phyloP scores from a whole-genome alignment of 177 flowering plant genomes.

The Tripterygium wilfordii region DNA sequence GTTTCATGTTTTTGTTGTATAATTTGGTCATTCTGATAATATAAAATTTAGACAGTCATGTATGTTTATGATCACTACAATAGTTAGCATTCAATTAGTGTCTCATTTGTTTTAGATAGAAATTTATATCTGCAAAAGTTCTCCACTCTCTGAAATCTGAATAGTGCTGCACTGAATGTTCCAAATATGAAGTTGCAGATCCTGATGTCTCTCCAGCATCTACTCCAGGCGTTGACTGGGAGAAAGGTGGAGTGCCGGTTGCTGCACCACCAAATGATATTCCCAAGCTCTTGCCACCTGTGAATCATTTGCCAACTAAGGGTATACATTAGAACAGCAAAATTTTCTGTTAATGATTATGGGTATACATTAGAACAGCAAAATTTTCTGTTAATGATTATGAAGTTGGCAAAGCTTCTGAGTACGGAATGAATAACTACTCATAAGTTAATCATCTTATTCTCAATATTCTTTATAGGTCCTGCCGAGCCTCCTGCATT shows the following conservation, averaged over 20 bases:
- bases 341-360: too few species aligned
- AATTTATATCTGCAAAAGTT: too few species aligned
- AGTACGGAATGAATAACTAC: too few species aligned
- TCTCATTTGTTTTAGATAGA: too few species aligned
- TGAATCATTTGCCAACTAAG: constrained; percentile 20
- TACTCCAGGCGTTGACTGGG: constrained; percentile 18
- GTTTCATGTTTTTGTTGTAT: too few species aligned
- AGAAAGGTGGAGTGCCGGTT: constrained; percentile 22
- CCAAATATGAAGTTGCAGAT: constrained; percentile 18
- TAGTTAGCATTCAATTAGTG: too few species aligned
- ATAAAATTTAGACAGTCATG: too few species aligned
- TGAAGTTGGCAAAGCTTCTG: background rate
- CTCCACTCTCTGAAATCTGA: too few species aligned
- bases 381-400: constrained; percentile 23
- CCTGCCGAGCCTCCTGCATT: constrained; percentile 18
- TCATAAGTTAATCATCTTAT: background rate
- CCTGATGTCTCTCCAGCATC: constrained; percentile 30
- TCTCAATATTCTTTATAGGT: constrained; percentile 14
- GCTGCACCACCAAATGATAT: constrained; percentile 30
- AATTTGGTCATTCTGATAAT: too few species aligned
- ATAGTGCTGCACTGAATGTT: too few species aligned
- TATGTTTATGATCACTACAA: too few species aligned
- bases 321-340: constrained; percentile 12
- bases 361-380: constrained; percentile 19
- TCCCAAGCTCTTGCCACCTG: constrained; percentile 15